A percentile compares a stretch with the other conserved stretches of the same genome.
Conservation (phyloP, 2,329 filamentous ascomycete genomes). For the Mycosphaerella arachidis region DNA sequence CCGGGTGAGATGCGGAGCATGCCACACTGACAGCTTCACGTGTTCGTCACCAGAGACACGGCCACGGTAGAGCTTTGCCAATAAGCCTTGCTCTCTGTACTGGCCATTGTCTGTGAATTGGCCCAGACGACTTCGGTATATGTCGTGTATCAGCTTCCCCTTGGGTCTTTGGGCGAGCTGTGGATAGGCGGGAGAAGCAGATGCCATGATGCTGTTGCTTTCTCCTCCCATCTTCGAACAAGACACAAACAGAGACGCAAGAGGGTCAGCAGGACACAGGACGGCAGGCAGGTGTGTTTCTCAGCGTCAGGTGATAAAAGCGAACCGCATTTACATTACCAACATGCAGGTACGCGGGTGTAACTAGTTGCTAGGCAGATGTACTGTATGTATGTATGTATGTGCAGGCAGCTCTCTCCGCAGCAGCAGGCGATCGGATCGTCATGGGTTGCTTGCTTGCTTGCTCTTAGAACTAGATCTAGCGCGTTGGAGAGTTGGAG, state of each 20-base stretch:
- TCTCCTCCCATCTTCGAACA: constrained; percentile 38
- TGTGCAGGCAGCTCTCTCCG: too few species aligned
- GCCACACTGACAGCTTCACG: constrained; percentile 67
- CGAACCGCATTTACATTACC: not conserved
- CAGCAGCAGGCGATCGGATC: too few species aligned
- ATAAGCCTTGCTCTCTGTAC: constrained; percentile 36
- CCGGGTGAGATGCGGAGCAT: constrained; percentile 68
- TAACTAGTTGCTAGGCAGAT: too few species aligned
- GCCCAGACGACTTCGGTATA: constrained; percentile 78
- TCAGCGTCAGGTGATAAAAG: not conserved
- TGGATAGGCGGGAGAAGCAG: constrained; percentile 42
- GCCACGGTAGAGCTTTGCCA: constrained; percentile 68
- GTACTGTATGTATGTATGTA: too few species aligned
- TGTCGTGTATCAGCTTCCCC: constrained; percentile 75
- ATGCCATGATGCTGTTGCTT: constrained; percentile 22
- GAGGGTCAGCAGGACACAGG: not conserved
- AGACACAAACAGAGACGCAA: not conserved
- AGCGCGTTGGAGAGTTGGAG: not conserved
- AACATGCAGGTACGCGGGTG: not conserved
- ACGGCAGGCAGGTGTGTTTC: not conserved
- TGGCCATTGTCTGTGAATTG: constrained; percentile 77
- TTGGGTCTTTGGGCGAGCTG: constrained; percentile 50
- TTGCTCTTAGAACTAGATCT: not conserved
- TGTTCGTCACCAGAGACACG: constrained; percentile 64
- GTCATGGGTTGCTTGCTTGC: not conserved